A percentile compares a stretch with the other conserved stretches of the same genome.
These are phyloP conservation scores for Dendrobium chrysotoxum DNA, from an alignment of 106 monocot genomes.

Conservation along the genomic window DNA sequence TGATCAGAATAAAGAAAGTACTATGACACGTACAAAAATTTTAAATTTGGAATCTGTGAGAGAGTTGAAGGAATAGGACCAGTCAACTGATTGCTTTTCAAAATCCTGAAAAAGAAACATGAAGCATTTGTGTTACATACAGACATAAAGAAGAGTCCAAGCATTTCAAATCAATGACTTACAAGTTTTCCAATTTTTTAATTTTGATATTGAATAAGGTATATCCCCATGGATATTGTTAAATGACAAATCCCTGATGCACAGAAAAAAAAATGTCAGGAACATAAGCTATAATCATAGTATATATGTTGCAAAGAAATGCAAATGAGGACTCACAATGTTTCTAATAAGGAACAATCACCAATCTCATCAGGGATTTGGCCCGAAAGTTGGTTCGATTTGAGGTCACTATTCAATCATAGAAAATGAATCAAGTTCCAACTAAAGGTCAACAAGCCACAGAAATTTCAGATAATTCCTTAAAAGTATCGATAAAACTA, in stretches of 20 bases:
- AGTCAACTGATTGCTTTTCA: constrained; percentile 80
- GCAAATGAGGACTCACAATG: constrained; percentile 38
- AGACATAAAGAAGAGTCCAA: not conserved
- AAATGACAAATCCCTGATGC: constrained; percentile 70
- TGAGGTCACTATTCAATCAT: constrained; percentile 57
- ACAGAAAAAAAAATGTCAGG: not conserved
- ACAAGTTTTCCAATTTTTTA: constrained; percentile 86
- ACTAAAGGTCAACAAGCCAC: not conserved
- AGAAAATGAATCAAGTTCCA: not conserved
- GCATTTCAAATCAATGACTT: constrained; percentile 14
- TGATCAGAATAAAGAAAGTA: not conserved
- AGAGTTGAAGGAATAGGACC: constrained; percentile 91
- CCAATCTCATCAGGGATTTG: constrained; percentile 98
- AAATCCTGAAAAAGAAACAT: constrained; percentile 36
- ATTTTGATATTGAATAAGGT: constrained; percentile 86
- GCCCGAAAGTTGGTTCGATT: constrained; percentile 59
- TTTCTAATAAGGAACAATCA: constrained; percentile 58
- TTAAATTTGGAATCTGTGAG: constrained; percentile 91
- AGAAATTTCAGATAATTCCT: not conserved
- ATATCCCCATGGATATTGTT: constrained; percentile 86
- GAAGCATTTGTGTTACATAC: not conserved
- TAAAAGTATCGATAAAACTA: not conserved
- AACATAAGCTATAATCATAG: not conserved
- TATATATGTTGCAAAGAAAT: not conserved
- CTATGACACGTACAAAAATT: constrained; percentile 49